Evolutionary conservation across 768 basidiomycete species (phyloP).

Genomic region (Vishniacozyma victoriae): DNA sequence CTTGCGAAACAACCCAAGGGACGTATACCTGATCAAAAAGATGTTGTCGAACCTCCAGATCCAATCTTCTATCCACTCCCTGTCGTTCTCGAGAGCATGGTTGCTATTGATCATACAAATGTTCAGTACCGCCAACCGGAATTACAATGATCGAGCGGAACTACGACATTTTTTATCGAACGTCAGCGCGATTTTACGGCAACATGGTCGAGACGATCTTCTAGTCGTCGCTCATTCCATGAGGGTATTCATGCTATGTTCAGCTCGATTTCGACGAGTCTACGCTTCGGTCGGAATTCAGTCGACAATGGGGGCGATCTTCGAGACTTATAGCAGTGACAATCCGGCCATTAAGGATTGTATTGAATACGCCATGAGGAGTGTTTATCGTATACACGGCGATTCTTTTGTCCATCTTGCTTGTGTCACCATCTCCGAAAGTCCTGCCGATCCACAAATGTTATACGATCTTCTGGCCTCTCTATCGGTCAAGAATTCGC

Average conservation of each 20-base stretch:
- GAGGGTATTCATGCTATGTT: conserved; percentile 36
- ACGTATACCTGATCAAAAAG: conserved; percentile 35
- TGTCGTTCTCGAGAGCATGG: conserved; percentile 32
- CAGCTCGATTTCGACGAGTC: conserved; percentile 32
- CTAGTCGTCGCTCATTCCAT: conserved; percentile 26
- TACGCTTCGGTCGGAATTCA: conserved; percentile 31
- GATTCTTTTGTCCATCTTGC: conserved; percentile 34
- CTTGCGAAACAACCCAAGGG: conserved; percentile 29
- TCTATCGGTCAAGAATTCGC: conserved; percentile 13
- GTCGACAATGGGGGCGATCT: conserved; percentile 22
- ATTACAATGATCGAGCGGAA: conserved; percentile 38
- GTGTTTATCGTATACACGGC: conserved; percentile 35
- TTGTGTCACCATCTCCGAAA: conserved; percentile 23
- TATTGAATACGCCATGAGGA: conserved; percentile 29
- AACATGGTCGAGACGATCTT: conserved; percentile 17
- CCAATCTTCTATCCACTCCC: conserved; percentile 17
- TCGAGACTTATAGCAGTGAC: conserved; percentile 17
- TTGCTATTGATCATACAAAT: conserved; percentile 22
- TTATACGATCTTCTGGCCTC: conserved; percentile 22
- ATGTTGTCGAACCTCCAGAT: conserved; percentile 39
- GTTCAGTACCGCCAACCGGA: conserved; percentile 28
- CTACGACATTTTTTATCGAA: conserved; percentile 31
- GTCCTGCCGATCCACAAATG: conserved; percentile 12
- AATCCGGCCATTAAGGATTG: conserved; percentile 23
- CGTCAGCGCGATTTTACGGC: conserved; percentile 19